Conservation (phyloP, 1,284 basidiomycete species). For the Trichosporon faecale region DNA sequence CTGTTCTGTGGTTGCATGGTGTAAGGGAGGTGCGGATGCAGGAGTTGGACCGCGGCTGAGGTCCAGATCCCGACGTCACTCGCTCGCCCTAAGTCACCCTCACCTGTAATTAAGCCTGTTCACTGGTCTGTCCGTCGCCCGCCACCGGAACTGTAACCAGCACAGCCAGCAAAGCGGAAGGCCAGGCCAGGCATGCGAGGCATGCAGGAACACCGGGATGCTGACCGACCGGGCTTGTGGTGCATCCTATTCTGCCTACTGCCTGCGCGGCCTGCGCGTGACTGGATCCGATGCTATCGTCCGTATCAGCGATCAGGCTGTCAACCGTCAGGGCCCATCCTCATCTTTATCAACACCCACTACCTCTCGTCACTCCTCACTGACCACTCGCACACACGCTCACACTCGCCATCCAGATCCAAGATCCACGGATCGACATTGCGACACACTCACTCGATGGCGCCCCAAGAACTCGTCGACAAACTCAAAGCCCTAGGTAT, state of each 20-base stretch:
- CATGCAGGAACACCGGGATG: neutral
- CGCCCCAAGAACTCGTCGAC: conserved; percentile 32
- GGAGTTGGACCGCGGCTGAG: neutral
- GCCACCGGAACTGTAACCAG: neutral
- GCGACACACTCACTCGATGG: conserved; percentile 11
- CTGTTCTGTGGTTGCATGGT: neutral
- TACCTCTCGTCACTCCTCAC: neutral
- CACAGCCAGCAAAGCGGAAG: no score
- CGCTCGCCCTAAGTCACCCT: neutral
- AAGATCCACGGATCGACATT: neutral
- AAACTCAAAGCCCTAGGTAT: conserved; percentile 45
- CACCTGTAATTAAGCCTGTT: neutral
- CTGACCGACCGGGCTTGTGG: neutral
- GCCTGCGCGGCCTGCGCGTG: neutral
- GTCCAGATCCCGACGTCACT: neutral
- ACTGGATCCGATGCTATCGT: neutral
- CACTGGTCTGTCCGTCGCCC: neutral
- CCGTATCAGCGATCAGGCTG: neutral
- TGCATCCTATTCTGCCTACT: neutral
- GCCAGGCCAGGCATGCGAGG: no score
- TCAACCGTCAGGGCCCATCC: neutral
- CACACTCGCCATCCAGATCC: neutral
- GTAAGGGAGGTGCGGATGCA: no score
- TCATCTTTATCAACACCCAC: neutral
- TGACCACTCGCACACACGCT: neutral